A percentile compares a stretch with the other conserved stretches of the same genome.
These are phyloP conservation scores for Apiotrichum sp. DNA, from an alignment of 1,284 basidiomycete genomes.

Conservation along the genomic window DNA sequence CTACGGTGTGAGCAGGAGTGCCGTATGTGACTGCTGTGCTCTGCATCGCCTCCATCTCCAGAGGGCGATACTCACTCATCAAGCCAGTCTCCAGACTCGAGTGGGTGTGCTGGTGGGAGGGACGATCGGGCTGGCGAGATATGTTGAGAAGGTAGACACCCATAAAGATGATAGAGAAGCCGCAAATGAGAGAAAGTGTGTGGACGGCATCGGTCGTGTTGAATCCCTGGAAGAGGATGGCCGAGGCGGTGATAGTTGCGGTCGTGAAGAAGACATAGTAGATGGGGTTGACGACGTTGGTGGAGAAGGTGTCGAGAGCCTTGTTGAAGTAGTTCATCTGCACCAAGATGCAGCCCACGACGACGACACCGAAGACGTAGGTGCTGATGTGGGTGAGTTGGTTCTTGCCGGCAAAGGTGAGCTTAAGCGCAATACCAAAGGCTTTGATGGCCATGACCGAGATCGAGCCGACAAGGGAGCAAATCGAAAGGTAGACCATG, in stretches of 20 bases:
- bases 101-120: slow-evolving; percentile 34
- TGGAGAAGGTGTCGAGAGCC: slow-evolving; percentile 92
- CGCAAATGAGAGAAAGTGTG: slow-evolving; percentile 75
- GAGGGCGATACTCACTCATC: slow-evolving; percentile 55
- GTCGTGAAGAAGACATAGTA: slow-evolving; percentile 99
- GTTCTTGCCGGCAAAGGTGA: slow-evolving; percentile 90
- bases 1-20: slow-evolving; percentile 17
- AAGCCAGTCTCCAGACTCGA: slow-evolving; percentile 62
- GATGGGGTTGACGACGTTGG: slow-evolving; percentile 97
- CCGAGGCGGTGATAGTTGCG: slow-evolving; percentile 85
- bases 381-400: slow-evolving; percentile 93
- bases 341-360: slow-evolving; percentile 78
- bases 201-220: slow-evolving; percentile 79
- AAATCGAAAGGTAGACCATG: slow-evolving; percentile 92
- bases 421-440: slow-evolving; percentile 91
- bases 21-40: neutral
- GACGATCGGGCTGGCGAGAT: slow-evolving; percentile 59
- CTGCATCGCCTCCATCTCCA: neutral
- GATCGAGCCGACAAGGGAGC: slow-evolving; percentile 94
- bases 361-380: slow-evolving; percentile 84
- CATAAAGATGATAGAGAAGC: slow-evolving; percentile 84
- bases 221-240: slow-evolving; percentile 95
- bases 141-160: slow-evolving; percentile 87
- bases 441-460: slow-evolving; percentile 73
- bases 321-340: slow-evolving; percentile 99